Percentiles rank a stretch among this genome's conserved stretches.
These are phyloP conservation scores for Amylostereum areolatum DNA, from an alignment of 1,284 basidiomycete genomes.

Conservation along the genomic window DNA sequence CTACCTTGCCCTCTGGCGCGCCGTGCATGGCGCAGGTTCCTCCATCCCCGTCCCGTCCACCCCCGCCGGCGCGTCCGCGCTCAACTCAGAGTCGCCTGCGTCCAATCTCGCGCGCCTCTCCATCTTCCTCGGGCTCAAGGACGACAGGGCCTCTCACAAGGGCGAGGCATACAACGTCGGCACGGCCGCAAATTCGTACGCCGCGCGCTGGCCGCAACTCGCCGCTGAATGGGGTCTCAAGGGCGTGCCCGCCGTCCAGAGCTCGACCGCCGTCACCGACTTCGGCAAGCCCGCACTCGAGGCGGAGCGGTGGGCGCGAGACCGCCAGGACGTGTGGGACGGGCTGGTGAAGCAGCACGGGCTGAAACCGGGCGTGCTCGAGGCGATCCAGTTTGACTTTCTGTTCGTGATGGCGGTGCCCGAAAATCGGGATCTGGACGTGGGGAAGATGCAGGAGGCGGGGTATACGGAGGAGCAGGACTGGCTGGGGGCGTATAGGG, in stretches of 20 bases:
- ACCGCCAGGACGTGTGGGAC: neutral
- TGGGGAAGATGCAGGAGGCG: neutral
- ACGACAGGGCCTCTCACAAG: neutral
- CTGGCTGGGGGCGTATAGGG: neutral
- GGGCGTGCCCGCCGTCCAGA: neutral
- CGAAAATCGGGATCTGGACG: neutral
- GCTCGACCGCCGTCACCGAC: neutral
- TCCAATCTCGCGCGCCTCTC: neutral
- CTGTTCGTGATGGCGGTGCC: neutral
- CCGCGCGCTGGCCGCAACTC: neutral
- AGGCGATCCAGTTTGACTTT: neutral
- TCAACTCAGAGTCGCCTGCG: neutral
- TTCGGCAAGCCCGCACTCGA: neutral
- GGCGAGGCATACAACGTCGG: neutral
- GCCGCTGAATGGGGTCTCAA: neutral
- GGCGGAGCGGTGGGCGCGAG: neutral
- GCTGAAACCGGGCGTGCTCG: neutral
- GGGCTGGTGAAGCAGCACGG: neutral
- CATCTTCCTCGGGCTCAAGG: neutral
- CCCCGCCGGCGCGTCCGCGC: neutral
- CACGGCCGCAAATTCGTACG: neutral
- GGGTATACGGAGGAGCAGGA: neutral
- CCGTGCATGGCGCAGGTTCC: slow-evolving; percentile 1
- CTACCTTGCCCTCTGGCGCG: slow-evolving; percentile 4
- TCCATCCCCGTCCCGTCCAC: neutral